phyloP scores from a whole-genome alignment of 768 basidiomycete species.

The Vishniacozyma victoriae region DNA sequence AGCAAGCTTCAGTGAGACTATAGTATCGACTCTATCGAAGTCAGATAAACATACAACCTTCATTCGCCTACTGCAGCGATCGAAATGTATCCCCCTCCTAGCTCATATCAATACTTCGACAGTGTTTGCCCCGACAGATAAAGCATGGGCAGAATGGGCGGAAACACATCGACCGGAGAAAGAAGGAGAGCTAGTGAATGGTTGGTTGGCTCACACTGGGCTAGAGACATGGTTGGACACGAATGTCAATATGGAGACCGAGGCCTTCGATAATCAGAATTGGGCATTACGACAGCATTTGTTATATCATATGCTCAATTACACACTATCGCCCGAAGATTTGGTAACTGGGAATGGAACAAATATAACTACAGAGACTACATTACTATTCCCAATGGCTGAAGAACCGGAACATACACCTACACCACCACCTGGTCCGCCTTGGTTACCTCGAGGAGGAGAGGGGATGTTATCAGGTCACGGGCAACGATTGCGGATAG shows the following conservation, averaged over 20 bases:
- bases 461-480: constrained; percentile 68
- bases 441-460: constrained; percentile 78
- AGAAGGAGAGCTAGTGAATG: constrained; percentile 1
- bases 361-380: constrained; percentile 36
- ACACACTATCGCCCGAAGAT: constrained; percentile 53
- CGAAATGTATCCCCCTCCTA: constrained; percentile 83
- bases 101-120: constrained; percentile 78
- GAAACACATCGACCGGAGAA: constrained; percentile 14
- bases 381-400: constrained; percentile 43
- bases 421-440: constrained; percentile 67
- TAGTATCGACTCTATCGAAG: constrained; percentile 69
- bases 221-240: constrained; percentile 49
- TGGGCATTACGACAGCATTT: constrained; percentile 81
- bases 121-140: constrained; percentile 91
- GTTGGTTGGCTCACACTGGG: constrained; percentile 21
- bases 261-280: constrained; percentile 42
- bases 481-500: constrained; percentile 71
- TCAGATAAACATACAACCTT: constrained; percentile 75
- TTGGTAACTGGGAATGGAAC: constrained; percentile 48
- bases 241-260: constrained; percentile 12
- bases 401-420: constrained; percentile 58
- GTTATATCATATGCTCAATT: constrained; percentile 89
- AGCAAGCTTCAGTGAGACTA: too few relatives aligned
- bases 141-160: constrained; percentile 54
- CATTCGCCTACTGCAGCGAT: constrained; percentile 68